A percentile compares a stretch with the other conserved stretches of the same genome.
Conservation (phyloP, 2,329 filamentous ascomycete genomes). For the Aspergillus pseudonomiae region DNA sequence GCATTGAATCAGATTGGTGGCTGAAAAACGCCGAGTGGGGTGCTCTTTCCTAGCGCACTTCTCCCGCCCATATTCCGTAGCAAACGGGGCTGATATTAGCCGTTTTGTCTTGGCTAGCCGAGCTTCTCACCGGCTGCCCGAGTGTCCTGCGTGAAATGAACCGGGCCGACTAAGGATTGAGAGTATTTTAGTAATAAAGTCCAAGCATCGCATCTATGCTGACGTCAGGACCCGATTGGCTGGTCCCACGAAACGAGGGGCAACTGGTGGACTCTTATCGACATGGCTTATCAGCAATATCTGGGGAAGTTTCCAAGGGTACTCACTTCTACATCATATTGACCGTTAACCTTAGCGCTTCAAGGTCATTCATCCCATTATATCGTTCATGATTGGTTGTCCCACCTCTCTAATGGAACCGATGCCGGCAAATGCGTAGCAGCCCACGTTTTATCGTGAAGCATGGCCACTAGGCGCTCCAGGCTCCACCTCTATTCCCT, state of each 20-base stretch:
- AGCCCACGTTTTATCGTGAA: constrained; percentile 3
- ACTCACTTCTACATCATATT: not conserved
- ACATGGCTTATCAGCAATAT: constrained; percentile 6
- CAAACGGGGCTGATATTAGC: not conserved
- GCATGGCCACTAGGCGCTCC: constrained; percentile 17
- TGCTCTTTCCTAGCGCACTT: not conserved
- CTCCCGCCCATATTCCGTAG: not conserved
- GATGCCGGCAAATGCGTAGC: not conserved
- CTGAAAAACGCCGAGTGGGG: not conserved
- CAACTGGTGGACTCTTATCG: not conserved
- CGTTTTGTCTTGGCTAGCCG: not conserved
- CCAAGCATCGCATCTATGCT: not conserved
- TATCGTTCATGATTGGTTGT: not conserved
- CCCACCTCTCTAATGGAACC: not conserved
- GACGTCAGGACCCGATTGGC: constrained; percentile 9
- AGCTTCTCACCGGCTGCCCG: constrained; percentile 13
- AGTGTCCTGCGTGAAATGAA: constrained; percentile 2
- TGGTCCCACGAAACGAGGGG: not conserved
- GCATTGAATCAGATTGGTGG: not conserved
- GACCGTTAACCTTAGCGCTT: not conserved
- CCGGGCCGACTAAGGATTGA: not conserved
- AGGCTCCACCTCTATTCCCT: constrained; percentile 30
- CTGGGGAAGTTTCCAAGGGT: not conserved
- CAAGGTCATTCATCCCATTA: not conserved
- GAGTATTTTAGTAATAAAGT: not conserved